Evolutionary conservation across 768 basidiomycete genomes (phyloP), one percentile per base, ranked within the genome.

Genomic region (Serendipita sp.): DNA sequence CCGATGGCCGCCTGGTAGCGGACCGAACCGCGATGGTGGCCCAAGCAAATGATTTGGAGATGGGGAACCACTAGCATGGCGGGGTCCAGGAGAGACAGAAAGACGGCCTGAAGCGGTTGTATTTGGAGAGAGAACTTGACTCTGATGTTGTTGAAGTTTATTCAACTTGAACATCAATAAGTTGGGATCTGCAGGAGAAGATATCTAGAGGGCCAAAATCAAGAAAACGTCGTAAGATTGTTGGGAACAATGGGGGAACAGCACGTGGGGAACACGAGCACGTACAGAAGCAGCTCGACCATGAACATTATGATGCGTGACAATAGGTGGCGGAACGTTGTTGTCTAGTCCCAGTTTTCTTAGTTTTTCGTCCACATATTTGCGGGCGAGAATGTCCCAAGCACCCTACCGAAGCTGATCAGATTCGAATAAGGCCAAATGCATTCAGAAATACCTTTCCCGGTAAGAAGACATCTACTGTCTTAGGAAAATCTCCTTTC

Each of bases 131-230:
- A 34, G 24, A 20, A 24, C 53, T 38, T 65, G 63, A 20, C 30
- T 60, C 67, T 88, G 86, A 0, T 84, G 79, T 72, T 84, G 84
- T 65, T 89, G 88, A 9, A 92, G 76, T 72, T 88, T 89, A 74
- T 88, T 89, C 45, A 91, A 76, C 71, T 89, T 90, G 74, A 86
- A 90, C 66, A 82, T 79, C 20, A 92, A 76, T 24, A 92, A 72
- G 20, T 86, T 85, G 30, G 90, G 89, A 70, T 91, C 90, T 3
- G 89, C 89, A 30, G 90, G 88, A n/a, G 88, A 90, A 1, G 90
- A 91, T 73, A 91, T 88, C 90, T 92, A 68, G 24, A 64, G 50
- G 45, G 48, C 41, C 62, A 51, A 48, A 41, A 64, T 42, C 38
- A 38, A 42, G n/a, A 20, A 41, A 26, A 28, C 24, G 63, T 42